A percentile compares a stretch with the other conserved stretches of the same genome.
These are phyloP conservation scores for Boeremia exigua DNA, from an alignment of 2,329 filamentous ascomycete species.

Conservation along the genomic window DNA sequence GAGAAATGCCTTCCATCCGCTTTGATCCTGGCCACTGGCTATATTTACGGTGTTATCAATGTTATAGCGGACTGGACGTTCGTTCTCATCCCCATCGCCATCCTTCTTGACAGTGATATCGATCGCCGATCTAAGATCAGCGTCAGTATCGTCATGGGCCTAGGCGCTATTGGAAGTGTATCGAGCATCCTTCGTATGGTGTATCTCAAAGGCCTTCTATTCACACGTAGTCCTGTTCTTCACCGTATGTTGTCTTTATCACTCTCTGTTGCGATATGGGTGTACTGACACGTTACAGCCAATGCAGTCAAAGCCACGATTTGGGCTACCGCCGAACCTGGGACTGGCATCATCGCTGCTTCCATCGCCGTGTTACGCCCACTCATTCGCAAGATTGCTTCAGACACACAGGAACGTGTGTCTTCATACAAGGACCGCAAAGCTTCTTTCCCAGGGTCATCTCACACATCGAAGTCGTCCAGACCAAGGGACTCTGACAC, in stretches of 20 bases:
- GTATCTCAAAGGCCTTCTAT: constrained; percentile 34
- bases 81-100: constrained; percentile 41
- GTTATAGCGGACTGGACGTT: constrained; percentile 46
- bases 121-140: constrained; percentile 54
- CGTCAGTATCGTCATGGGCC: constrained; percentile 52
- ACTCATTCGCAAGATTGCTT: constrained; percentile 44
- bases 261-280: too few relatives aligned
- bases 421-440: constrained; percentile 21
- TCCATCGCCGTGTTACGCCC: constrained; percentile 56
- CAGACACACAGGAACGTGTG: constrained; percentile 28
- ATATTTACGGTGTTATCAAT: constrained; percentile 42
- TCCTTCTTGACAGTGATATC: constrained; percentile 51
- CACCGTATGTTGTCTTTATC: constrained; percentile 10
- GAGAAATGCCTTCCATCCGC: constrained; percentile 32
- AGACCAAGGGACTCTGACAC: constrained; percentile 7
- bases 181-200: constrained; percentile 43
- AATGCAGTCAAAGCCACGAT: constrained; percentile 48
- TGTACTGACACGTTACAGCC: constrained; percentile 20
- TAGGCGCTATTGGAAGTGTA: constrained; percentile 49
- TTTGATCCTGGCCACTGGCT: constrained; percentile 34
- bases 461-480: neutral
- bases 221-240: constrained; percentile 11
- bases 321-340: constrained; percentile 58
- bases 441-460: constrained; percentile 4
- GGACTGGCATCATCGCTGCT: constrained; percentile 58